phyloP scores from a whole-genome alignment of 306 rosid species.

The Fagus sylvatica region DNA sequence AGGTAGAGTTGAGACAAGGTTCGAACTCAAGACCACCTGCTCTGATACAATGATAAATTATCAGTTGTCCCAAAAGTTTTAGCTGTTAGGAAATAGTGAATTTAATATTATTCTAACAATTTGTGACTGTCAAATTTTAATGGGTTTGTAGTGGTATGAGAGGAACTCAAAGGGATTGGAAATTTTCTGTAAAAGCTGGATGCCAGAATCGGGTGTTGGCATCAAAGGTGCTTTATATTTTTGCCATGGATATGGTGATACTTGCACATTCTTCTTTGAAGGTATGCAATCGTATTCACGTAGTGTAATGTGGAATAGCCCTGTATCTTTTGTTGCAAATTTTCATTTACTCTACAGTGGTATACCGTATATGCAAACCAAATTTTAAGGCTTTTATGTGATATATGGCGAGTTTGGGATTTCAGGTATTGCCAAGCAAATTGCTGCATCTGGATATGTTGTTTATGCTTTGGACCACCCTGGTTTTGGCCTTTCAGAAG shows the following conservation, averaged over 20 bases:
- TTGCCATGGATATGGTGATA: conserved; percentile 97
- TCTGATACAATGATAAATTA: too few species aligned
- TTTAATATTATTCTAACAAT: neutral
- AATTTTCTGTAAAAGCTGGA: conserved; percentile 91
- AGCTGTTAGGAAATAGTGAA: too few species aligned
- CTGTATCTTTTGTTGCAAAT: neutral
- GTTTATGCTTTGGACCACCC: conserved; percentile 86
- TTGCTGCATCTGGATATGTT: conserved; percentile 78
- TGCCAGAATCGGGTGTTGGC: conserved; percentile 54
- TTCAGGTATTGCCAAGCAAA: conserved; percentile 75
- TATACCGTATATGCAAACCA: neutral
- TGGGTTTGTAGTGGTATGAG: conserved; percentile 61
- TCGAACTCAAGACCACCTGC: too few species aligned
- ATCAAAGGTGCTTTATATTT: conserved; percentile 71
- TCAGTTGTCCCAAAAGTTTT: too few species aligned
- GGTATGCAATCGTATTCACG: conserved; percentile 44
- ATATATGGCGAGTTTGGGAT: conserved; percentile 3
- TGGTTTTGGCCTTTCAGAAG: conserved; percentile 89
- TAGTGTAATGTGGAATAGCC: neutral
- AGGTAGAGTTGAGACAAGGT: too few species aligned
- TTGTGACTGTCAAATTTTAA: neutral
- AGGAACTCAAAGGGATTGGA: conserved; percentile 75
- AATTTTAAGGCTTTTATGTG: neutral
- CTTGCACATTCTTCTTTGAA: conserved; percentile 96
- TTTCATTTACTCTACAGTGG: neutral